phyloP scores from a whole-genome alignment of 83 land plant species.

The Thuja plicata region DNA sequence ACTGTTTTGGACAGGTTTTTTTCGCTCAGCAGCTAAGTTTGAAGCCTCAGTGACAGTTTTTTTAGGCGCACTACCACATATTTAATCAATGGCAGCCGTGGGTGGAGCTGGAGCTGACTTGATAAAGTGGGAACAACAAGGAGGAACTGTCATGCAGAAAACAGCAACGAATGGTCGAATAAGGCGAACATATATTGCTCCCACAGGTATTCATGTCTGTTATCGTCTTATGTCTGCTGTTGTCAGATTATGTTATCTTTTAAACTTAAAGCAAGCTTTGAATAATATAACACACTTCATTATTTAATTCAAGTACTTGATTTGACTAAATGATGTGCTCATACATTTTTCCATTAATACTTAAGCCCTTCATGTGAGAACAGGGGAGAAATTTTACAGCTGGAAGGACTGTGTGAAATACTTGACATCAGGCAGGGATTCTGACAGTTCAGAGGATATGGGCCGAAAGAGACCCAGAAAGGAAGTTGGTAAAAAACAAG shows the following conservation, averaged over 20 bases:
- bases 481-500: neutral
- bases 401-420: constrained; percentile 29
- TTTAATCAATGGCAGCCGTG: neutral
- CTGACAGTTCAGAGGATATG: neutral
- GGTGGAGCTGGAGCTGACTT: neutral
- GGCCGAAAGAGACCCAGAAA: neutral
- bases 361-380: neutral
- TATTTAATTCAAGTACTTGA: neutral
- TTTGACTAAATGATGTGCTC: neutral
- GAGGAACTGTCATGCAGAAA: constrained; percentile 25
- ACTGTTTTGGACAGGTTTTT: too few species aligned
- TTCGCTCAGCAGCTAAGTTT: too few species aligned
- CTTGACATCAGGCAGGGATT: constrained; percentile 5
- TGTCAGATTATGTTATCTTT: neutral
- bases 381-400: constrained; percentile 34
- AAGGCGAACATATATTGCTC: constrained; percentile 28
- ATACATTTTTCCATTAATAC: neutral
- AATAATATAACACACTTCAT: neutral
- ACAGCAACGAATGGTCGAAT: constrained; percentile 24
- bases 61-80: neutral
- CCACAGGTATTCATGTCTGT: constrained; percentile 21
- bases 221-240: neutral
- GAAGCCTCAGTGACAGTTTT: neutral
- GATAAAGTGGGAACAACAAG: constrained; percentile 21
- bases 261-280: neutral